phyloP scores from a whole-genome alignment of 2,329 filamentous ascomycete species.

The Elsinoe fawcettii region DNA sequence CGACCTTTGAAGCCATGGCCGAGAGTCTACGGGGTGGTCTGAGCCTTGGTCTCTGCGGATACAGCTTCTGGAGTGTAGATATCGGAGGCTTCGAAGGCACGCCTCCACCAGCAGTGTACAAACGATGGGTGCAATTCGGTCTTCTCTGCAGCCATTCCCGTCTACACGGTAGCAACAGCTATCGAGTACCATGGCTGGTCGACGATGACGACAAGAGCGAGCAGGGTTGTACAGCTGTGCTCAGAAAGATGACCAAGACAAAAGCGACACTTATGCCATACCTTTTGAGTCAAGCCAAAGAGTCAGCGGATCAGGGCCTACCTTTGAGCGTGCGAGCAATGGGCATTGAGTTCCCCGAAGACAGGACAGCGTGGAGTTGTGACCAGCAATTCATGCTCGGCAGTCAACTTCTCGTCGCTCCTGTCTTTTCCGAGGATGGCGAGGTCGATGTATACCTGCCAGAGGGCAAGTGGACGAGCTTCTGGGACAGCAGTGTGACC shows the following conservation, averaged over 20 bases:
- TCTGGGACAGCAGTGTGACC: slow-evolving; percentile 38
- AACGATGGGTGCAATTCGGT: slow-evolving; percentile 71
- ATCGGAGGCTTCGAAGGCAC: slow-evolving; percentile 66
- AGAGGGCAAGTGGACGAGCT: slow-evolving; percentile 44
- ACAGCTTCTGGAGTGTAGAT: slow-evolving; percentile 62
- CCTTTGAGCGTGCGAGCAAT: slow-evolving; percentile 56
- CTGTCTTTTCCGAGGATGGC: slow-evolving; percentile 55
- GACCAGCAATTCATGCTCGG: slow-evolving; percentile 72
- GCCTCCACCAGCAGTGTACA: slow-evolving; percentile 58
- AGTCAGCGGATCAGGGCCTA: slow-evolving; percentile 46
- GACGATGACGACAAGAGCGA: slow-evolving; percentile 51
- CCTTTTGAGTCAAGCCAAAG: slow-evolving; percentile 45
- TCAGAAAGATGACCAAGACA: slow-evolving; percentile 46
- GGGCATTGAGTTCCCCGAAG: slow-evolving; percentile 63
- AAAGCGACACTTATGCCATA: slow-evolving; percentile 54
- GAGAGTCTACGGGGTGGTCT: slow-evolving; percentile 61
- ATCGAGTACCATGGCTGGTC: slow-evolving; percentile 68
- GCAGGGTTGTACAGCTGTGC: slow-evolving; percentile 44
- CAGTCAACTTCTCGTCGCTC: slow-evolving; percentile 54
- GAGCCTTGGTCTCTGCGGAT: slow-evolving; percentile 56
- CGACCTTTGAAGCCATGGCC: slow-evolving; percentile 63
- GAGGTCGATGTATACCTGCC: slow-evolving; percentile 60
- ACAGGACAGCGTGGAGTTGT: slow-evolving; percentile 58
- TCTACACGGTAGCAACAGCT: slow-evolving; percentile 61
- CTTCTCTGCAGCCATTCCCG: slow-evolving; percentile 62